Base-by-base conservation (phyloP, 768 basidiomycete genomes). In the Austroboletus eburneus region DNA sequence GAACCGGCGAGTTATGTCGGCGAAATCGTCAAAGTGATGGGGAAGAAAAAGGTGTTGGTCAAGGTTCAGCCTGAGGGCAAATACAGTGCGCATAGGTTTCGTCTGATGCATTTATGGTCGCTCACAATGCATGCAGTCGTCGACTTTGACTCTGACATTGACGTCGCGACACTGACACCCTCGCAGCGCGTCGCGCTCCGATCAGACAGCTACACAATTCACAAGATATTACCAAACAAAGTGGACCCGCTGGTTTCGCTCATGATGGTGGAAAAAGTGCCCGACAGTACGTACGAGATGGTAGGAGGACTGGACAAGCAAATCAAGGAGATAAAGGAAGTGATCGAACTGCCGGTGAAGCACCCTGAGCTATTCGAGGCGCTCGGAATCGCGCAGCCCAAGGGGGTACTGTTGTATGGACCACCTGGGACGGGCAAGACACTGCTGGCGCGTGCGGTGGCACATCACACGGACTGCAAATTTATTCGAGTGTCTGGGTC, bases 181-280 rank as follows among this genome's bases (percentile, higher is more conserved):
- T 83, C 87, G 6, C 80, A 92, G 32, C 93, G 95, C 45, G 87
- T 99, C 45, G 93, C 95, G 16, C 86, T 99, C 48, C 90, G 94
- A 40, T 94, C 93, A 48, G 95, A 97, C 65, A 91, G 84, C 3
- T 97, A 98, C 69, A 90, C 90, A 38, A 87, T 98, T 52, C 95
- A 98, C 78, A 92, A 91, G 68, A 89, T 98, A 57, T 74, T 98
- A 0, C 93, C 93, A 1, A 96, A 93, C 75, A 97, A 99, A 72
- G 88, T 97, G 58, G 96, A 97, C 68, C 95, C 96, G 4, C 83
- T 98, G 33, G 94, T 98, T 24, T 96, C 93, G 17, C 81, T 98
- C 52, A 98, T 98, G 96, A 97, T 98, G 94, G 95, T 98, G 10
- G 95, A 99, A 71, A 99, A 99, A 67, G 95, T 98, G 0, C 95